phyloP scores from a whole-genome alignment of 495 filamentous ascomycete species.

The Amorphotheca resinae region DNA sequence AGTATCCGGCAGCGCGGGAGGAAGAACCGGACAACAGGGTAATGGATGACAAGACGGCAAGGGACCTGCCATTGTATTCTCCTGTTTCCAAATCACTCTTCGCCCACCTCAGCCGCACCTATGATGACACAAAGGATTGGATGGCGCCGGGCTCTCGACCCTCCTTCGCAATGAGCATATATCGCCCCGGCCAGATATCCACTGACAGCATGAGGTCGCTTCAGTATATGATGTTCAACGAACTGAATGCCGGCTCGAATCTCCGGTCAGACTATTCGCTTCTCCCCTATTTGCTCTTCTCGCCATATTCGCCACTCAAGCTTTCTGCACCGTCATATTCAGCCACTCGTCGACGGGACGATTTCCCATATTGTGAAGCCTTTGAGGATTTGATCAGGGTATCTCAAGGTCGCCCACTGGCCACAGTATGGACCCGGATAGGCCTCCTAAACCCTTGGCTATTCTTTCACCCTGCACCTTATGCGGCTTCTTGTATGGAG shows the following conservation, averaged over 20 bases:
- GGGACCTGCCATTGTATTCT: constrained; percentile 15
- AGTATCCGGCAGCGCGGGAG: not conserved
- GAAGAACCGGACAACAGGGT: not conserved
- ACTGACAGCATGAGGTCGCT: constrained; percentile 8
- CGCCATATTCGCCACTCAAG: constrained; percentile 25
- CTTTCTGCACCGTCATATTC: constrained; percentile 8
- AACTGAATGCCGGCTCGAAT: constrained; percentile 1
- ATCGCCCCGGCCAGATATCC: not conserved
- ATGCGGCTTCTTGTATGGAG: not conserved
- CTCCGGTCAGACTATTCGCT: constrained; percentile 14
- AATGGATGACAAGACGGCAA: not conserved
- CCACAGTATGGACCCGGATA: not conserved
- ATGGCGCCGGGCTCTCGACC: not conserved
- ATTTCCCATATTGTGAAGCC: constrained; percentile 20
- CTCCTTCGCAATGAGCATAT: not conserved
- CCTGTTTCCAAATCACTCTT: constrained; percentile 14
- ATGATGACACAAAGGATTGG: constrained; percentile 1
- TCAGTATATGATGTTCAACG: constrained; percentile 5
- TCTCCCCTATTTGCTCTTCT: constrained; percentile 16
- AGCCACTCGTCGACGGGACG: constrained; percentile 4
- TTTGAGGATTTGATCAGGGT: constrained; percentile 26
- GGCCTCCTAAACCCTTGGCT: not conserved
- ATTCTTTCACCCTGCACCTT: not conserved
- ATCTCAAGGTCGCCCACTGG: constrained; percentile 3
- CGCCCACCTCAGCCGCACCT: not conserved